These are phyloP conservation scores for Salvia rosmarinus DNA, from an alignment of 257 asterid species.

Conservation along the genomic window DNA sequence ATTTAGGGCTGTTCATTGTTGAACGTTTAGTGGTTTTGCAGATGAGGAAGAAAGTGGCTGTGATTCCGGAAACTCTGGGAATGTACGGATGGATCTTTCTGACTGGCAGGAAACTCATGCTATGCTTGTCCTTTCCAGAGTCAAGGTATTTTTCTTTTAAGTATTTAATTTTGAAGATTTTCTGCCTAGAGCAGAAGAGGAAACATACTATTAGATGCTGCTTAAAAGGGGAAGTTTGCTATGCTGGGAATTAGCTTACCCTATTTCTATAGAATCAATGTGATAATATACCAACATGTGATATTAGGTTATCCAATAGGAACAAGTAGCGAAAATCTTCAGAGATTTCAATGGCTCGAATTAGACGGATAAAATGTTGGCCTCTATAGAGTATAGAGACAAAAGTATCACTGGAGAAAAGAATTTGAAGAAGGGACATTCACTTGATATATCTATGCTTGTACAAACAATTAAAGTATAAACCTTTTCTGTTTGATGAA, in stretches of 20 bases:
- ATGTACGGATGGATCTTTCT: conserved; percentile 67
- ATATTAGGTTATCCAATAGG: conserved; percentile 9
- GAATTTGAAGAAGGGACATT: neutral
- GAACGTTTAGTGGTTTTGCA: conserved; percentile 31
- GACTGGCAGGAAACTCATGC: conserved; percentile 94
- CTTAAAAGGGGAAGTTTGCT: conserved; percentile 5
- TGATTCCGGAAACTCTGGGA: conserved; percentile 45
- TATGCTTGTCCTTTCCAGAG: conserved; percentile 69
- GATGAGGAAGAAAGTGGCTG: conserved; percentile 54
- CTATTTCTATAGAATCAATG: neutral
- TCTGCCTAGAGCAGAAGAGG: neutral
- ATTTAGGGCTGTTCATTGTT: neutral
- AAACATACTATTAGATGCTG: too few species aligned
- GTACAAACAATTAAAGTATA: neutral
- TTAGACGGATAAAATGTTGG: neutral
- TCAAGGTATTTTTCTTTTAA: conserved; percentile 53
- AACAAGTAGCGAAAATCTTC: neutral
- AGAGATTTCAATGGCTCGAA: neutral
- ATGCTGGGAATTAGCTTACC: neutral
- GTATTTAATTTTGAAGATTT: neutral
- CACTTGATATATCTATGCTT: too few species aligned
- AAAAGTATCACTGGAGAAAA: too few species aligned
- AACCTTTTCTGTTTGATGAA: conserved; percentile 4
- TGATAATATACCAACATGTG: neutral
- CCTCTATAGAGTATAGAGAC: neutral